Evolutionary conservation across 2,329 filamentous ascomycete species (phyloP).

Genomic region (Calonectria crousiana): DNA sequence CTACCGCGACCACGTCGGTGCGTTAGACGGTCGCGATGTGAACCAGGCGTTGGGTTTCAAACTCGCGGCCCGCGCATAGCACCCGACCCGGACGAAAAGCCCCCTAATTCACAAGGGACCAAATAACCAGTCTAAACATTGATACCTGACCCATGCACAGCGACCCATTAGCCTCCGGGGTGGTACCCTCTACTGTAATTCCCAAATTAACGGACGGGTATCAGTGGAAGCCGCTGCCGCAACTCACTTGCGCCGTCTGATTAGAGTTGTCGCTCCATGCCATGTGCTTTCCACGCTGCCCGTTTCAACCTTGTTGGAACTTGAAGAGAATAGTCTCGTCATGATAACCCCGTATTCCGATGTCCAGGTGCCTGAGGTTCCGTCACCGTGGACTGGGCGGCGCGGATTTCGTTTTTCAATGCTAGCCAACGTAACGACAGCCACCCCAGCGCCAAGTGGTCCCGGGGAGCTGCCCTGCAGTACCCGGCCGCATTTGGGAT

Average conservation of each 20-base stretch:
- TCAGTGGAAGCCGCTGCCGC: not conserved
- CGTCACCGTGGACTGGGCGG: not conserved
- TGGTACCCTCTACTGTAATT: not conserved
- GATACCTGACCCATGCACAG: not conserved
- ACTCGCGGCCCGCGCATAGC: not conserved
- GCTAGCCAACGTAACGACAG: too few relatives aligned
- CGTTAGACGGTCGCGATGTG: not conserved
- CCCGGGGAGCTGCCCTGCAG: not conserved
- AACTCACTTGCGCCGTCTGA: not conserved
- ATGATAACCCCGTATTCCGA: not conserved
- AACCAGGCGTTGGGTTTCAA: not conserved
- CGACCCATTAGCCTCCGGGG: not conserved
- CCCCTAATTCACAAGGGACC: not conserved
- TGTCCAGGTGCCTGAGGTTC: not conserved
- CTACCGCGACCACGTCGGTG: not conserved
- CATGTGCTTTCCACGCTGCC: not conserved
- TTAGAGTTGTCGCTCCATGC: not conserved
- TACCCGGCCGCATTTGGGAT: not conserved
- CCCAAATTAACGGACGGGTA: slow-evolving; percentile 1
- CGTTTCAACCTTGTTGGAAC: not conserved
- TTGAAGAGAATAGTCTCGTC: not conserved
- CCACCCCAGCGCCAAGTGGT: not conserved
- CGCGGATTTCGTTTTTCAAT: not conserved
- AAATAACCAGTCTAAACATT: not conserved
- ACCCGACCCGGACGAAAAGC: not conserved